Conservation (phyloP, 2,329 filamentous ascomycete species). For the Domatiomyces catenatus region DNA sequence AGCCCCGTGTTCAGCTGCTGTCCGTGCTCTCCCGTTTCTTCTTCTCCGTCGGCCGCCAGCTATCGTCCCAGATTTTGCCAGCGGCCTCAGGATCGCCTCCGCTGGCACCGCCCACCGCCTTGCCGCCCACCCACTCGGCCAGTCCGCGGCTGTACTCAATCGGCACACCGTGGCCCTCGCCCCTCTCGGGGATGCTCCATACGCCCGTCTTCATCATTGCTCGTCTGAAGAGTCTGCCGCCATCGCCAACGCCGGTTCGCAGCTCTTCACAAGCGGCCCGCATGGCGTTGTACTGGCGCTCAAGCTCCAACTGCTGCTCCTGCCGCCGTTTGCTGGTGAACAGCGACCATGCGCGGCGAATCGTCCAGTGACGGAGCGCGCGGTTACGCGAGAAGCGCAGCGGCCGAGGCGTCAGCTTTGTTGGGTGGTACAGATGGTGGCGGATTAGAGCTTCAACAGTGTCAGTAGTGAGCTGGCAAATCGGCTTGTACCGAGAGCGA, state of each 20-base stretch:
- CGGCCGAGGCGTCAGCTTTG: conserved; percentile 47
- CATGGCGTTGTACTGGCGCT: conserved; percentile 72
- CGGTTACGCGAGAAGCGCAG: conserved; percentile 80
- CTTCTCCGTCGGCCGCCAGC: neutral
- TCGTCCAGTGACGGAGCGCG: conserved; percentile 91
- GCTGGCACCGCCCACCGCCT: conserved; percentile 8
- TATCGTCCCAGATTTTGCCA: neutral
- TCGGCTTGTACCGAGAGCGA: too few species aligned
- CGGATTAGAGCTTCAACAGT: conserved; percentile 42
- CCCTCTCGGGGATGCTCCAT: conserved; percentile 37
- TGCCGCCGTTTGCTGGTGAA: conserved; percentile 55
- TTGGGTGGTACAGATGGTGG: conserved; percentile 54
- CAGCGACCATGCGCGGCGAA: conserved; percentile 87
- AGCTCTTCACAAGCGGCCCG: conserved; percentile 72
- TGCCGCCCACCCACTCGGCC: conserved; percentile 15
- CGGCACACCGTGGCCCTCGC: conserved; percentile 48
- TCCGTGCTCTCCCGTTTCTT: neutral
- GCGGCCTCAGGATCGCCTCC: neutral
- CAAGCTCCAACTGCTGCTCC: conserved; percentile 52
- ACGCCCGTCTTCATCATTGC: conserved; percentile 85
- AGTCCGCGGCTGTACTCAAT: conserved; percentile 68
- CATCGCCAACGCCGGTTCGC: conserved; percentile 36
- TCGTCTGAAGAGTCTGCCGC: conserved; percentile 57
- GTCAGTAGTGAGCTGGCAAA: neutral
- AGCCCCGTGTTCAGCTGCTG: neutral